Conservation (phyloP, 768 basidiomycete genomes). For the Kwoniella dejecticola region DNA sequence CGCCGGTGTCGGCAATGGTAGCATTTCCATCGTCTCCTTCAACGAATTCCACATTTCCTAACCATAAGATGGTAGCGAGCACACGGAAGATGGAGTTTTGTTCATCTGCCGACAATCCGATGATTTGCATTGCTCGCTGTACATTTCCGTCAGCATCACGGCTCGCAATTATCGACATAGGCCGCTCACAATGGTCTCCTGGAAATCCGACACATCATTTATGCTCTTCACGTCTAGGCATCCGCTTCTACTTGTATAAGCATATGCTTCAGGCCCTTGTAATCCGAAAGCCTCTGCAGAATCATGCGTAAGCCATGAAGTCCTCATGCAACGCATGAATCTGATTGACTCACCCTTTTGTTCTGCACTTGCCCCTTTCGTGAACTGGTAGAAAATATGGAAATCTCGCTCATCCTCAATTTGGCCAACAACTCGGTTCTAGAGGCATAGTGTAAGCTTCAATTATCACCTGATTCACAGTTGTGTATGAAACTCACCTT, state of each 20-base stretch:
- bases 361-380: conserved; percentile 85
- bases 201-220: conserved; percentile 82
- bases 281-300: conserved; percentile 82
- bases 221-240: conserved; percentile 90
- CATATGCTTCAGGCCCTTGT: conserved; percentile 93
- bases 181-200: conserved; percentile 76
- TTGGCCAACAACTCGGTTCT: conserved; percentile 79
- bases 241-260: conserved; percentile 87
- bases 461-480: not conserved
- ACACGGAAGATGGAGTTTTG: conserved; percentile 91
- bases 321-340: no score
- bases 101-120: conserved; percentile 81
- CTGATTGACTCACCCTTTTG: conserved; percentile 87
- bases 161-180: not conserved
- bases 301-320: conserved; percentile 7
- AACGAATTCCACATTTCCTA: conserved; percentile 89
- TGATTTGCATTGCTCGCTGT: conserved; percentile 88
- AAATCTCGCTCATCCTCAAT: conserved; percentile 95
- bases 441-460: conserved; percentile 15
- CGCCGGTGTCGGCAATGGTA: conserved; percentile 71
- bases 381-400: conserved; percentile 99
- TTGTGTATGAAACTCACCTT: conserved; percentile 66
- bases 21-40: conserved; percentile 91
- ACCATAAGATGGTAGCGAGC: conserved; percentile 88
- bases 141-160: conserved; percentile 4